Percentiles rank a stretch among this genome's conserved stretches.
Conservation (phyloP, 805 yeast genomes). For the Pichia cephalocereana region DNA sequence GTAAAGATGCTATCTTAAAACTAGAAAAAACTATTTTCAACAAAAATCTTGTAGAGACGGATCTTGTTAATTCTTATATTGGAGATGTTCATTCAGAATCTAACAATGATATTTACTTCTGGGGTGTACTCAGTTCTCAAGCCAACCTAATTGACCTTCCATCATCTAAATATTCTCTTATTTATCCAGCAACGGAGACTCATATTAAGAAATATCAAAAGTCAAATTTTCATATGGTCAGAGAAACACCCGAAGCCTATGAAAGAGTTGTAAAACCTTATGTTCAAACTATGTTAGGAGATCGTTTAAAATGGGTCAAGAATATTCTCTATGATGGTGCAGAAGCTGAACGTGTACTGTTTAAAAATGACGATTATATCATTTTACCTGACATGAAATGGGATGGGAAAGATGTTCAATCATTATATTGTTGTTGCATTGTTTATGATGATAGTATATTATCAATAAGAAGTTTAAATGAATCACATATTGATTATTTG, state of each 20-base stretch:
- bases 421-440: conserved; percentile 71
- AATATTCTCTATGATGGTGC: conserved; percentile 75
- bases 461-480: conserved; percentile 66
- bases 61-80: neutral
- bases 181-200: conserved; percentile 82
- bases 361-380: conserved; percentile 60
- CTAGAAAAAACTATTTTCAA: conserved; percentile 66
- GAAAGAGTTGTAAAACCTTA: conserved; percentile 56
- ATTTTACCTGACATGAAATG: conserved; percentile 94
- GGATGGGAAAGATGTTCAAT: conserved; percentile 65
- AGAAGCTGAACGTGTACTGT: conserved; percentile 74
- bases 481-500: conserved; percentile 51
- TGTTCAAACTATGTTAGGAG: conserved; percentile 66
- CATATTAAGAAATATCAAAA: conserved; percentile 72
- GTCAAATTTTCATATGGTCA: conserved; percentile 51
- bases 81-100: neutral
- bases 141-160: conserved; percentile 43
- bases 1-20: conserved; percentile 54
- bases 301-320: conserved; percentile 79
- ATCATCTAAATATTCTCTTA: conserved; percentile 61
- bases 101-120: conserved; percentile 71
- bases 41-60: neutral
- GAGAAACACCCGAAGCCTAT: conserved; percentile 80
- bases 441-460: conserved; percentile 60
- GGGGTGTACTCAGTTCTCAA: conserved; percentile 50